Evolutionary conservation across 257 asterid genomes (phyloP).

Genomic region (Linaria vulgaris): DNA sequence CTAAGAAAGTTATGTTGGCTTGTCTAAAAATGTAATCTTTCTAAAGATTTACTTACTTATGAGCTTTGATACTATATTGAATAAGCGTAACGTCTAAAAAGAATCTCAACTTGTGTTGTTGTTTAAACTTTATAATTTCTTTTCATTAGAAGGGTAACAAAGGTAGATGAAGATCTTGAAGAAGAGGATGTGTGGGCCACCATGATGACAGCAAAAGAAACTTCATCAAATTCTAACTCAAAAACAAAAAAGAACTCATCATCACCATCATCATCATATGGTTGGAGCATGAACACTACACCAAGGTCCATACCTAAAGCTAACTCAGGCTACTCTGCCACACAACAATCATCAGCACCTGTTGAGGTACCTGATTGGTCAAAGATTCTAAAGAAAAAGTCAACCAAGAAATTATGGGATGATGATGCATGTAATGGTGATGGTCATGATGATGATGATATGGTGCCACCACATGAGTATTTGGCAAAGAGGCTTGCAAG

Average conservation of each 20-base stretch:
- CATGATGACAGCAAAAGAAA: conserved; percentile 21
- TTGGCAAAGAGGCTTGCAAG: conserved; percentile 44
- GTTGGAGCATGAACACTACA: conserved; percentile 5
- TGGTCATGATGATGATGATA: conserved; percentile 25
- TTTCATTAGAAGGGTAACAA: conserved; percentile 19
- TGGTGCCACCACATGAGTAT: conserved; percentile 62
- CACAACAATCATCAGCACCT: conserved; percentile 30
- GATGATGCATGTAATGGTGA: background rate
- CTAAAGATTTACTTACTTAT: no score
- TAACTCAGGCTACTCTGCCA: background rate
- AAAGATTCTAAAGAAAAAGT: conserved; percentile 11
- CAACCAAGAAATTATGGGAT: conserved; percentile 18
- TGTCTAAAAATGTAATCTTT: no score
- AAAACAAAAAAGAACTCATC: conserved; percentile 8
- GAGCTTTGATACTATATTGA: no score
- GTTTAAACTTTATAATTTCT: background rate
- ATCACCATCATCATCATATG: conserved; percentile 30
- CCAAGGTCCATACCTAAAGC: conserved; percentile 22
- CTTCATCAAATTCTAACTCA: conserved; percentile 24
- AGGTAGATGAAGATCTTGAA: conserved; percentile 26
- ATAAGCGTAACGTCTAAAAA: no score
- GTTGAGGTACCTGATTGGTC: conserved; percentile 39
- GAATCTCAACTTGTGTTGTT: no score
- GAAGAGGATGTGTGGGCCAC: conserved; percentile 43
- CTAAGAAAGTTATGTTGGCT: no score